Evolutionary conservation across 2,329 filamentous ascomycete genomes (phyloP).

Genomic region (Scytalidium sp.): DNA sequence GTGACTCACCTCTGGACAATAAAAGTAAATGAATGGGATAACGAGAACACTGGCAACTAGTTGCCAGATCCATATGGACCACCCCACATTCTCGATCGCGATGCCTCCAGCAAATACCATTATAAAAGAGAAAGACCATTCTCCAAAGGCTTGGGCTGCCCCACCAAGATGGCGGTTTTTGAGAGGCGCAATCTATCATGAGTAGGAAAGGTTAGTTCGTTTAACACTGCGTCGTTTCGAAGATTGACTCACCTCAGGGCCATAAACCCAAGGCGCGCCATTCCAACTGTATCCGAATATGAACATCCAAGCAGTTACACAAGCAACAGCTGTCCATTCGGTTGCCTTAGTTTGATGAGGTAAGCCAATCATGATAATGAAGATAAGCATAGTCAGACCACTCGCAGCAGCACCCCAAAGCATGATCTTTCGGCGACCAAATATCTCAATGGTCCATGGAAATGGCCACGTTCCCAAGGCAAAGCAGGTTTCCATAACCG

Average conservation of each 20-base stretch:
- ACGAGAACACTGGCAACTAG: constrained; percentile 26
- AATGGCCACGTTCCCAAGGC: constrained; percentile 24
- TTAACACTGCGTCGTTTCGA: background rate
- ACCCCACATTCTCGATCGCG: constrained; percentile 30
- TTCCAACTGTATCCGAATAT: constrained; percentile 23
- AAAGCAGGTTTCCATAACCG: constrained; percentile 25
- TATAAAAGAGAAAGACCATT: constrained; percentile 33
- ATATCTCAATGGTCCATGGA: constrained; percentile 26
- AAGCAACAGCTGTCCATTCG: constrained; percentile 10
- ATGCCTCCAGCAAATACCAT: constrained; percentile 33
- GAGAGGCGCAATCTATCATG: constrained; percentile 30
- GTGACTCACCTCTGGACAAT: constrained; percentile 8
- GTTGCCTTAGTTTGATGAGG: constrained; percentile 7
- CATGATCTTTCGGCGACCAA: constrained; percentile 24
- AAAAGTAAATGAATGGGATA: constrained; percentile 12
- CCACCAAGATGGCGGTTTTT: constrained; percentile 33
- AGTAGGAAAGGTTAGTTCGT: background rate
- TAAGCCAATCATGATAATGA: constrained; percentile 7
- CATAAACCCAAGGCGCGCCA: constrained; percentile 31
- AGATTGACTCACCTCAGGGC: constrained; percentile 22
- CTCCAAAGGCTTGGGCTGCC: constrained; percentile 31
- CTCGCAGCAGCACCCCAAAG: constrained; percentile 10
- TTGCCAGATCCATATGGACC: constrained; percentile 35
- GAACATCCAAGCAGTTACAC: constrained; percentile 8
- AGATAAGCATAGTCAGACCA: constrained; percentile 3